Percentiles rank a stretch among this genome's conserved stretches.
phyloP scores from a whole-genome alignment of 2,329 filamentous ascomycete species.

The Lachnellula subtilissima region DNA sequence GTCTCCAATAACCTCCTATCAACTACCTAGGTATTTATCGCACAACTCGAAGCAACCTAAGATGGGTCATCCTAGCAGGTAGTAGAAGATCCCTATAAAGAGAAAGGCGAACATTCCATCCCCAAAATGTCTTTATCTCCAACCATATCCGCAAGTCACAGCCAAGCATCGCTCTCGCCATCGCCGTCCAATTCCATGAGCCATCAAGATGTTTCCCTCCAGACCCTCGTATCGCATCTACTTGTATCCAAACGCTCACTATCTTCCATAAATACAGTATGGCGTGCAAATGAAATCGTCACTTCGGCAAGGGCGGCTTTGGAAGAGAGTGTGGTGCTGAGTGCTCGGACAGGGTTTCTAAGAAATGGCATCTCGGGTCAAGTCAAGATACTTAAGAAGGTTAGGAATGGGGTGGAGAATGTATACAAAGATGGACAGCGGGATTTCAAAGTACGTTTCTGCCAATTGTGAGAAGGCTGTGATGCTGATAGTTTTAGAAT shows the following conservation, averaged over 20 bases:
- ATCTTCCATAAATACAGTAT: slow-evolving; percentile 75
- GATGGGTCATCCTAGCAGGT: neutral
- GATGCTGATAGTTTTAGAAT: slow-evolving; percentile 32
- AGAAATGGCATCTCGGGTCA: slow-evolving; percentile 56
- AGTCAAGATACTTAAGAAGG: slow-evolving; percentile 45
- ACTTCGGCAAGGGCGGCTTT: slow-evolving; percentile 69
- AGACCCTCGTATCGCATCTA: slow-evolving; percentile 77
- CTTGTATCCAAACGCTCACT: slow-evolving; percentile 84
- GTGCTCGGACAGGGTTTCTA: slow-evolving; percentile 65
- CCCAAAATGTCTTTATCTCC: slow-evolving; percentile 16
- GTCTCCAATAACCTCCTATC: neutral
- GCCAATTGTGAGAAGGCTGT: neutral
- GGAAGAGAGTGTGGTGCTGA: slow-evolving; percentile 72
- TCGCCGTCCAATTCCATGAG: slow-evolving; percentile 21
- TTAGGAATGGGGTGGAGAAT: slow-evolving; percentile 47
- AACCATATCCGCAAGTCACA: slow-evolving; percentile 13
- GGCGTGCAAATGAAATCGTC: slow-evolving; percentile 82
- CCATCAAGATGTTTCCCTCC: slow-evolving; percentile 46
- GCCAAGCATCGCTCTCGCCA: slow-evolving; percentile 26
- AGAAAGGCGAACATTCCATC: neutral
- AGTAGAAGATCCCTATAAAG: neutral
- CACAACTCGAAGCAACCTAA: neutral
- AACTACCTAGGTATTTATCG: neutral
- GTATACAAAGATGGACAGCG: slow-evolving; percentile 54
- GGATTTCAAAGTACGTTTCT: slow-evolving; percentile 46